Evolutionary conservation across 2,329 filamentous ascomycete genomes (phyloP), one percentile per base, ranked within the genome.

Genomic region (Byssoonygena ceratinophila): DNA sequence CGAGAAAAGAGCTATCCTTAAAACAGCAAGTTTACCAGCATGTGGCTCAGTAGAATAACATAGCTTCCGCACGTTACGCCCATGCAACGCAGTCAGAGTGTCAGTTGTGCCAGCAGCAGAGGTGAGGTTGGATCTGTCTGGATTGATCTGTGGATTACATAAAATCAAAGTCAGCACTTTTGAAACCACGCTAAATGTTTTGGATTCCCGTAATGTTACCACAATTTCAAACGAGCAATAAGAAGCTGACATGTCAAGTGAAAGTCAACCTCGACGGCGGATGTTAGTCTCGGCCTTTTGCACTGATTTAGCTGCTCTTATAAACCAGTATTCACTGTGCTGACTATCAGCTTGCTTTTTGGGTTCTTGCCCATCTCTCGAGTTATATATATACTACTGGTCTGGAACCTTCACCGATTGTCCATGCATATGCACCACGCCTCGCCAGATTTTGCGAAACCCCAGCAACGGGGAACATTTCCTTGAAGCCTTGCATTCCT

Each of bases 401-500:
- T n/a, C n/a, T n/a, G 31, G 14, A 46, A 32, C 7, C 20, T 14
- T 44, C 44, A 46, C 44, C 31, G 40, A 16, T 9, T 5, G 7
- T 14, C 16, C 34, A 22, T 40, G 20, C 45, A 31, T 25, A 49
- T 41, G 46, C 32, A 22, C 34, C 46, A 49, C 36, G 25, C 23
- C 20, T 27, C 45, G 18, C 45, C n/a, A 27, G 14, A 32, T 25
- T 32, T 22, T 12, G 46, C 46, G 46, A 49, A 49, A 49, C 46
- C 46, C 36, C 36, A 49, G 46, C 46, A 49, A 49, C 46, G 27
- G 22, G 46, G 34, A 49, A 41, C 23, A 29, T 31, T 40, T 49
- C 23, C 18, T 49, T 23, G 11, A 41, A 14, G 34, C 2, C 6
- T 34, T 41, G 34, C 36, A 20, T 41, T 4, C 18, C 25, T 2